Base-by-base conservation (phyloP, 2,329 filamentous ascomycete species). In the Kalaharituber pfeilii region DNA sequence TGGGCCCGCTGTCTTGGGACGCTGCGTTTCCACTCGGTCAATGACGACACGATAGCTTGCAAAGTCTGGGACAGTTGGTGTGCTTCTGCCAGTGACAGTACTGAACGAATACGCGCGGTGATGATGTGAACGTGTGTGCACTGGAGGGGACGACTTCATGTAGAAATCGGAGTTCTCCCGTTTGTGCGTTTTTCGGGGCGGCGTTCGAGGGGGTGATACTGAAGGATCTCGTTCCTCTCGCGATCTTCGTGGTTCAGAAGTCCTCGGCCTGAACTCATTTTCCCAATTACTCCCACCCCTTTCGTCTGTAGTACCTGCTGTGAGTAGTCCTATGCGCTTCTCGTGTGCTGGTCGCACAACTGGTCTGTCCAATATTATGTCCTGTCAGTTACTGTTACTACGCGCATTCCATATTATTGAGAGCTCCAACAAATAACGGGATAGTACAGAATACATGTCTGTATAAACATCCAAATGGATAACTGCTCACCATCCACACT, bases 301-400 rank as follows among this genome's bases (percentile, higher is more conserved):
- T 65, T 50, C 64, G 62, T 53, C 63, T 56, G 29, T 57, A 51
- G 54, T 54, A 52, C 53, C 64, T 55, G 64, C 62, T 52, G 62
- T 52, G 45, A 53, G 54, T 47, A 52, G 50, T 28, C 54, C 60
- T 25, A 67, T 64, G 50, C 65, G 62, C 30, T 66, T 59, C 55
- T 65, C 66, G 52, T 59, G 58, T 28, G 56, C 51, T 49, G 59
- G 55, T 55, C 58, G 57, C 49, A 55, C 56, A 51, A 61, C 59
- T 8, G 65, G 57, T 52, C 63, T 66, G 57, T 66, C 42, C 3
- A 11, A 47, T 25, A 25, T 3, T 47, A 13, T 47, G 5, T 39
- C 33, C 20, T 39, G 33, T 39, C 33, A 39, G 33, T 9, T 39
- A 39, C 33, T 13, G 68, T 70, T 62, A 61, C 66, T 65, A 68